These are phyloP conservation scores for Torulaspora maleeae DNA, from an alignment of 805 yeast species.

Conservation along the genomic window DNA sequence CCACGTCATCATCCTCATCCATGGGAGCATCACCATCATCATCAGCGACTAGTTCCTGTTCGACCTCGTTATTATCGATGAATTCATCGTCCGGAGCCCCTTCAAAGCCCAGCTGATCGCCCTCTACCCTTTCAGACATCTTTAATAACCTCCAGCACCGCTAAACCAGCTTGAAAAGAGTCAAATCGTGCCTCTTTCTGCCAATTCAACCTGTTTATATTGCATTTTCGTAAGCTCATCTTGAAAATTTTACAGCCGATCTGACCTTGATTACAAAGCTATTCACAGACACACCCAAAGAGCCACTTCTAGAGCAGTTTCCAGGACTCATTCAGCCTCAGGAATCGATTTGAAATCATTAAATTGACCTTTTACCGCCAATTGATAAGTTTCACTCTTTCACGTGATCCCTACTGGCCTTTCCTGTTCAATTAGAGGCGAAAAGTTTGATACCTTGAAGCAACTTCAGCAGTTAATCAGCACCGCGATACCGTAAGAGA, in stretches of 20 bases:
- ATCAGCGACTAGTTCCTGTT: constrained; percentile 37
- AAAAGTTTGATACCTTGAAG: neutral
- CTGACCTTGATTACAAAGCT: neutral
- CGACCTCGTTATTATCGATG: constrained; percentile 43
- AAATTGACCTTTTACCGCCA: neutral
- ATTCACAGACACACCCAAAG: neutral
- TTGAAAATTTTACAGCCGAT: constrained; percentile 3
- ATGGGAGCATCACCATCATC: constrained; percentile 34
- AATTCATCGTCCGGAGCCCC: constrained; percentile 34
- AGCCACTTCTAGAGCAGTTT: neutral
- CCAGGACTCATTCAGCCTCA: neutral
- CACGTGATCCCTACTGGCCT: neutral
- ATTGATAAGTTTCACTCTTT: neutral
- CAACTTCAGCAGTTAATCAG: neutral
- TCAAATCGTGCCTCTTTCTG: neutral
- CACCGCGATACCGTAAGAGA: neutral
- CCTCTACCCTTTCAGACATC: constrained; percentile 15
- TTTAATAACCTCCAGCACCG: neutral
- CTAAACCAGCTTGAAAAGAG: neutral
- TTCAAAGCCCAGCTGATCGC: constrained; percentile 7
- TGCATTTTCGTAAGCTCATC: neutral
- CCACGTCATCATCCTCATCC: constrained; percentile 37
- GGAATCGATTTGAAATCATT: neutral
- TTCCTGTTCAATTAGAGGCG: neutral
- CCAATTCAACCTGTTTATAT: constrained; percentile 1